A percentile compares a stretch with the other conserved stretches of the same genome.
These are phyloP conservation scores for Tolypocladium amazonense DNA, from an alignment of 2,329 filamentous ascomycete species.

Conservation along the genomic window DNA sequence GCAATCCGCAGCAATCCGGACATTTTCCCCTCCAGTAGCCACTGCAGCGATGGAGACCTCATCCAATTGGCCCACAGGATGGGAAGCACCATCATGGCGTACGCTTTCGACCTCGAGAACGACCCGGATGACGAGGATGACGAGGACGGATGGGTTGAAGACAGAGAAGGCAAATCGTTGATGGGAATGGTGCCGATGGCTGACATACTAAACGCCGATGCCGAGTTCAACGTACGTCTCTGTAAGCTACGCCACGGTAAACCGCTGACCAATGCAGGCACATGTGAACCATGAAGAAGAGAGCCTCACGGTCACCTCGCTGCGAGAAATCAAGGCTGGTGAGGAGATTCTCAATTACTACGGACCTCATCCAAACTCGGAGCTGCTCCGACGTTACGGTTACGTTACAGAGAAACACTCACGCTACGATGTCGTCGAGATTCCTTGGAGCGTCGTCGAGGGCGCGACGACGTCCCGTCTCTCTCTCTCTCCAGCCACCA, in stretches of 20 bases:
- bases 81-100: slow-evolving; percentile 85
- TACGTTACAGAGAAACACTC: slow-evolving; percentile 74
- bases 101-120: slow-evolving; percentile 71
- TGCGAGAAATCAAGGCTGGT: slow-evolving; percentile 57
- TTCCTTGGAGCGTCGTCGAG: slow-evolving; percentile 52
- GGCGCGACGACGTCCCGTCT: slow-evolving; percentile 29
- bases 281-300: slow-evolving; percentile 44
- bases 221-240: slow-evolving; percentile 63
- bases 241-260: neutral
- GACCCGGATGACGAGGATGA: slow-evolving; percentile 47
- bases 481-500: slow-evolving; percentile 22
- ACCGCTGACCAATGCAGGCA: slow-evolving; percentile 21
- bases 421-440: slow-evolving; percentile 73
- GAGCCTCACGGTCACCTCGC: slow-evolving; percentile 57
- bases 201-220: slow-evolving; percentile 82
- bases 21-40: slow-evolving; percentile 28
- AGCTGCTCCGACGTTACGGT: slow-evolving; percentile 75
- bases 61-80: slow-evolving; percentile 59
- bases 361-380: slow-evolving; percentile 70
- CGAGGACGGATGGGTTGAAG: slow-evolving; percentile 56
- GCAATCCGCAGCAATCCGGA: slow-evolving; percentile 32
- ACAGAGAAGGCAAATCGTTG: slow-evolving; percentile 42
- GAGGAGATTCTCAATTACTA: slow-evolving; percentile 86
- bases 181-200: slow-evolving; percentile 90
- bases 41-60: slow-evolving; percentile 32